These are phyloP conservation scores for Cyclostephanos invisitatus DNA, from an alignment of 108 stramenopile species.

Conservation along the genomic window DNA sequence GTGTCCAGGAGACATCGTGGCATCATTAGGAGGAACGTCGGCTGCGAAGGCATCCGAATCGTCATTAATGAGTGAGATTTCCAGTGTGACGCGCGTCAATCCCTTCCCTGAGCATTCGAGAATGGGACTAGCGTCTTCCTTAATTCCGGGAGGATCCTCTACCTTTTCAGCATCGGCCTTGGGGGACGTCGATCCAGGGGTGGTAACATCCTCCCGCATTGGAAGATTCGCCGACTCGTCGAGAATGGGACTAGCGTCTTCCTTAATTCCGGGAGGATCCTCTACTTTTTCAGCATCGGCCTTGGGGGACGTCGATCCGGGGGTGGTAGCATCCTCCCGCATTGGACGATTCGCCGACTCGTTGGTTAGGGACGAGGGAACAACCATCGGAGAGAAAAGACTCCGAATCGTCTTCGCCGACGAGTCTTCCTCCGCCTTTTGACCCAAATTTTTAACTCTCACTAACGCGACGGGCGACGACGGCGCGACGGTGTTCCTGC, in stretches of 20 bases:
- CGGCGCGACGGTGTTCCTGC: too few species aligned
- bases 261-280: not conserved
- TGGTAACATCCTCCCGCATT: too few species aligned
- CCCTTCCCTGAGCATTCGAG: not conserved
- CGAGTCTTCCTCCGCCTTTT: not conserved
- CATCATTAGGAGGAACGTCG: not conserved
- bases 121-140: not conserved
- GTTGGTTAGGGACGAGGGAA: not conserved
- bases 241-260: not conserved
- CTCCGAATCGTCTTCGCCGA: not conserved
- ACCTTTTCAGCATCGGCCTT: too few species aligned
- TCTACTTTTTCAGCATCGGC: not conserved
- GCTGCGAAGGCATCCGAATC: not conserved
- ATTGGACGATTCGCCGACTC: not conserved
- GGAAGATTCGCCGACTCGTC: not conserved
- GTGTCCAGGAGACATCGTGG: not conserved
- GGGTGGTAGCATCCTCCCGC: too few species aligned
- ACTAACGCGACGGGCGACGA: too few species aligned
- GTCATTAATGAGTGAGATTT: not conserved
- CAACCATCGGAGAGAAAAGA: slow-evolving; percentile 5
- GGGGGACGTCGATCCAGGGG: too few species aligned
- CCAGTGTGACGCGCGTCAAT: not conserved
- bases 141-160: not conserved
- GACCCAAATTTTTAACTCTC: not conserved
- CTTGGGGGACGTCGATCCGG: too few species aligned